Base-by-base conservation (phyloP, 345 rosid genomes). In the Salix dunnii region DNA sequence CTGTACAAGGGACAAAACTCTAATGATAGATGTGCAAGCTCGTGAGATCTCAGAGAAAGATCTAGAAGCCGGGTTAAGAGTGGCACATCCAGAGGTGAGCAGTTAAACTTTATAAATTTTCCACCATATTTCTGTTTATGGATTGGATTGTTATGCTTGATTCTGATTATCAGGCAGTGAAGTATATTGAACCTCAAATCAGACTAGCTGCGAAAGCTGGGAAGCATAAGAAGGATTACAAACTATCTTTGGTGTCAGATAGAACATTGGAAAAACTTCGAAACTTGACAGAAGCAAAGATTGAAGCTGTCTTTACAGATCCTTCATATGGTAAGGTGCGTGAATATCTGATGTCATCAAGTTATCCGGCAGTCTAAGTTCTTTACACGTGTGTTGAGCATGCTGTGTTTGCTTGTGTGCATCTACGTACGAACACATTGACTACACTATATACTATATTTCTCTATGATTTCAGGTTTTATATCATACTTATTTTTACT, bases 1-100 rank as follows among this genome's bases (percentile, higher is more conserved):
- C 51, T 96, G 99, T 85, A 93, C 96, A 76, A 92, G 82, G 87
- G 97, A 92, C 68, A 93, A 93, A 79, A 92, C 97, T 73, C 85
- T 96, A 88, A 93, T 96, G 99, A 91, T 93, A 76, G 99, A 96
- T 84, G 99, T 92, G 43, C 96, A 93, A 86, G 86, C 98, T 78
- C 86, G 89, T 70, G 96, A 89, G 82, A 93, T 96, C 79, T 78
- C 95, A 25, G 97, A 96, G 82, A 92, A 87, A 79, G 98, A 96
- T 87, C 78, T 96, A 28, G 90, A 91, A 87, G 92, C 96, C 77
- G 97, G 91, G 36, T 82, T 96, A 80, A 90, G 98, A 83, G 83
- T 90, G 84, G 99, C 97, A 62, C 99, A 96, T 88, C 97, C 92
- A 10, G 99, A 96, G 93, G 99, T 91, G 62, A 43, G 86, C 17